phyloP scores from a whole-genome alignment of 129 eudicot genomes.

The Ambrosia trifida region DNA sequence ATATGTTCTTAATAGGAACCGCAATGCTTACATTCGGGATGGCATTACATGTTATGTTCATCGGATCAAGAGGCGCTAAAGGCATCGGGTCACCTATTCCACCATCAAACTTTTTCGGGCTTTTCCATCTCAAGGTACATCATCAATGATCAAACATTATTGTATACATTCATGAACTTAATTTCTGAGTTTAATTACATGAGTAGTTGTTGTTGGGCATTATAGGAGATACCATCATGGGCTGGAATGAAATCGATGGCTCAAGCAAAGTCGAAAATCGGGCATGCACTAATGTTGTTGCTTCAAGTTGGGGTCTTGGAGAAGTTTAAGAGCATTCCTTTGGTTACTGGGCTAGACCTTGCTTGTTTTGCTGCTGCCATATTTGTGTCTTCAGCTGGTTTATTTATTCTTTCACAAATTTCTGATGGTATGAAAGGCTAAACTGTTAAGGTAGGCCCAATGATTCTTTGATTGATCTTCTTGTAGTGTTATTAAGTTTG shows the following conservation, averaged over 20 bases:
- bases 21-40: constrained; percentile 74
- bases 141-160: background rate
- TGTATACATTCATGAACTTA: constrained; percentile 10
- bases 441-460: background rate
- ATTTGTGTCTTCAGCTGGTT: constrained; percentile 57
- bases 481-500: background rate
- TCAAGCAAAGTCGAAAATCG: constrained; percentile 73
- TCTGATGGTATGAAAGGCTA: constrained; percentile 14
- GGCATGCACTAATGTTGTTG: constrained; percentile 68
- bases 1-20: constrained; percentile 79
- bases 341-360: constrained; percentile 57
- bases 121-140: constrained; percentile 50
- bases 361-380: constrained; percentile 77
- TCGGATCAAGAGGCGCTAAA: constrained; percentile 38
- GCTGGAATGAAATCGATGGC: constrained; percentile 52
- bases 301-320: constrained; percentile 77
- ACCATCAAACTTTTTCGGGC: constrained; percentile 44
- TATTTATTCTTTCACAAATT: constrained; percentile 59
- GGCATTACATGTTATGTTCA: constrained; percentile 70
- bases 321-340: constrained; percentile 58
- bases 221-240: constrained; percentile 60
- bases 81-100: constrained; percentile 31
- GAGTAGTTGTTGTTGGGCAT: background rate
- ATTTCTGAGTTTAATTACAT: too few species aligned
- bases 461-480: constrained; percentile 2